Base-by-base conservation (phyloP, 2,329 filamentous ascomycete genomes). In the Hypoxylon sp. region DNA sequence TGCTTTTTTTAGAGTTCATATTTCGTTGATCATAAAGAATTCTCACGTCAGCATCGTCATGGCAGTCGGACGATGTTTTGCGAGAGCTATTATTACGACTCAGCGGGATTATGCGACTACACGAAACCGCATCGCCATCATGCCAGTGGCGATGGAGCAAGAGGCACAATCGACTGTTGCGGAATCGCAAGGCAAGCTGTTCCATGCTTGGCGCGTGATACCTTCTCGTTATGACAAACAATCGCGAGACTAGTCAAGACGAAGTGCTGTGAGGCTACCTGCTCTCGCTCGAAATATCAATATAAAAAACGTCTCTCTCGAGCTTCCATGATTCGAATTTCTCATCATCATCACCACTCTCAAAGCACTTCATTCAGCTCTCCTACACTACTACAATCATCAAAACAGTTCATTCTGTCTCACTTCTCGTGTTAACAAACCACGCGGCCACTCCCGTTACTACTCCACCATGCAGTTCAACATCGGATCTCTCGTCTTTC, bases 391-490 rank as follows among this genome's bases (percentile, higher is more conserved):
- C 54, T 39, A 35, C 47, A 61, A 61, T 53, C 57, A 53, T 33
- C 46, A 61, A 53, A 61, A 37, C 35, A 61, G 35, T 53, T 52
- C 50, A 60, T 60, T 60, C 33, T 31, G n/a, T 31, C 35, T 47
- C 24, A 46, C 31, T 22, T 17, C 35, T 51, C 57, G 22, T 33
- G 22, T 53, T 24, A 61, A 52, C 33, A 60, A 50, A 60, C 56
- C 46, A 60, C 26, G 14, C 22, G 10, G 33, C 17, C 19, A 44
- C 59, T 47, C 33, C 48, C 29, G 11, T 61, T 56, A 54, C 17
- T 29, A 22, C 48, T 39, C 14, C 46, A 63, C 14, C 60, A 67
- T 70, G 60, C 48, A 70, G 6, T 62, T 57, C 8, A 67, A 48
- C 37, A 9, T 46, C 33, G 51, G 56, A 50, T 59, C 64, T 48